Base-by-base conservation (phyloP, 2,329 filamentous ascomycete genomes). In the Gnomoniopsis smithogilvyi region DNA sequence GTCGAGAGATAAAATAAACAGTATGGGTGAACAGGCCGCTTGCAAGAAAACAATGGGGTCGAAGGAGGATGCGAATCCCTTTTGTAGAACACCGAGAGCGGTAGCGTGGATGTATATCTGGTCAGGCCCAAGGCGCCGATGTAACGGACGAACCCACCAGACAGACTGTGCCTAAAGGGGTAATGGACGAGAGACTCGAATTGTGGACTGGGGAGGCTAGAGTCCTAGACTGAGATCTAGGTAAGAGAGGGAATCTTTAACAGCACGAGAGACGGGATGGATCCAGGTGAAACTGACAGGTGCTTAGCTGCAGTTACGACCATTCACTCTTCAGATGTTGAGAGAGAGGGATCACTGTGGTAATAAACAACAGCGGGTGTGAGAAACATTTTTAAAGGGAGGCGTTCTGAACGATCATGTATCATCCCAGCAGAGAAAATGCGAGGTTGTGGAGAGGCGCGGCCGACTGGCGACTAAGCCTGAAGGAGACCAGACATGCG, bases 401-500 rank as follows among this genome's bases (percentile, higher is more conserved):
- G 56, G 56, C 50, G 59, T 59, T 56, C 50, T 52, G 55, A 50
- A 55, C 52, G 51, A 48, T 22, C 56, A 47, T 47, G 66, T 70
- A 67, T 67, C 65, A 62, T 67, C 67, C 53, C 54, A 54, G 58
- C 48, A 65, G 67, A 64, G 63, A 64, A 65, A 53, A 61, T 60
- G 68, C 66, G 66, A 67, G 64, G 67, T 65, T 65, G 65, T 68
- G 67, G 68, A 69, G 69, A 67, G 68, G 68, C 65, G 67, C 69
- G 70, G 70, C 69, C 67, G 67, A 72, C 68, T 69, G 67, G 65
- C 64, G 62, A 68, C 74, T 75, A 76, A 69, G 67, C 72, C 71
- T 64, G 66, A 75, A 73, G 67, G 65, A 70, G 72, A 65, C 66
- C 68, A 66, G 66, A 67, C 66, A 73, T 70, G 73, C 70, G 71